Percentiles rank a stretch among this genome's conserved stretches.
phyloP scores from a whole-genome alignment of 2,329 filamentous ascomycete species.

The Aspergillus aculeatus region DNA sequence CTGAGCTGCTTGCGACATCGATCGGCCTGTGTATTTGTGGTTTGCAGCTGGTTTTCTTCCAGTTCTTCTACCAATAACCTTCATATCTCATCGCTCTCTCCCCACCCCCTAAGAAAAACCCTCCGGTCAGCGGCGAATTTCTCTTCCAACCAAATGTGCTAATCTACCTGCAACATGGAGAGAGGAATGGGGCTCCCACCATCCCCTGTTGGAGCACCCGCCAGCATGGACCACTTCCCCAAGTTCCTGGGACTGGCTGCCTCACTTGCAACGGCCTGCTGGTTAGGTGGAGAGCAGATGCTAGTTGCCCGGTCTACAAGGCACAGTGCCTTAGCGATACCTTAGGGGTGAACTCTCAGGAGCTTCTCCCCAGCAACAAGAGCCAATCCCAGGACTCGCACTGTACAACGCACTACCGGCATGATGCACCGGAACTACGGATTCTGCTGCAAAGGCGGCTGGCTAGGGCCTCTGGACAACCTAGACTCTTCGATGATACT shows the following conservation, averaged over 20 bases:
- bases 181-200: neutral
- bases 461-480: slow-evolving; percentile 8
- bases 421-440: slow-evolving; percentile 14
- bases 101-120: neutral
- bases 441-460: slow-evolving; percentile 8
- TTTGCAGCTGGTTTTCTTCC: too few relatives aligned
- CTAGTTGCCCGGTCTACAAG: slow-evolving; percentile 8
- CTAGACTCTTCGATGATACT: slow-evolving; percentile 4
- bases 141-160: neutral
- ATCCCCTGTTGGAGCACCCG: neutral
- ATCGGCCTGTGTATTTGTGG: neutral
- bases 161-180: neutral
- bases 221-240: slow-evolving; percentile 16
- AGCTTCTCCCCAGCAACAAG: neutral
- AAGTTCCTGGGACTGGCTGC: slow-evolving; percentile 23
- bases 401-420: slow-evolving; percentile 7
- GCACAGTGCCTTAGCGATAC: slow-evolving; percentile 7
- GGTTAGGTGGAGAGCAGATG: slow-evolving; percentile 12
- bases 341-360: neutral
- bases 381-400: slow-evolving; percentile 1
- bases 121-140: neutral
- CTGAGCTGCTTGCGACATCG: slow-evolving; percentile 1
- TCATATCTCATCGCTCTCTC: neutral
- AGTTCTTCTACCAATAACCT: neutral
- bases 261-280: slow-evolving; percentile 19